These are phyloP conservation scores for Fraxinus paxiana DNA, from an alignment of 305 asterid genomes.

Conservation along the genomic window DNA sequence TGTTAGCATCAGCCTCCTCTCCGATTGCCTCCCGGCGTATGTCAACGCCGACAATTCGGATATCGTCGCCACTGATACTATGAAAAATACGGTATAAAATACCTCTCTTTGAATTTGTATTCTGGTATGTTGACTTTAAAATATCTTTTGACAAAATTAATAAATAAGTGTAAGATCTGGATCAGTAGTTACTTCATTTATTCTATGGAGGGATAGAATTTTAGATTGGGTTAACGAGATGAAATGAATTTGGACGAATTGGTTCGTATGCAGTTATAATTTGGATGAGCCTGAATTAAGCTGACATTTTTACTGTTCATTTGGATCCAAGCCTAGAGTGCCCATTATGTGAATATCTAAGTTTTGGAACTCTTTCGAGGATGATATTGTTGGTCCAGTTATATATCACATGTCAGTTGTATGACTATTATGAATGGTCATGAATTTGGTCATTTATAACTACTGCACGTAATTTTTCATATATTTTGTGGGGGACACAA, in stretches of 20 bases:
- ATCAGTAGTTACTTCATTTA: background rate
- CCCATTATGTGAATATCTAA: background rate
- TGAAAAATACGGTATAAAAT: conserved; percentile 69
- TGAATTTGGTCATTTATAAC: background rate
- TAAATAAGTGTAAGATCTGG: background rate
- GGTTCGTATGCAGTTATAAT: background rate
- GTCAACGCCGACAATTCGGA: conserved; percentile 57
- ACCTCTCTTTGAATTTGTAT: background rate
- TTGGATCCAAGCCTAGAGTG: background rate
- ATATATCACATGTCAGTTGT: background rate
- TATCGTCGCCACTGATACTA: conserved; percentile 91
- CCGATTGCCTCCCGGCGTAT: conserved; percentile 77
- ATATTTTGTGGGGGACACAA: background rate
- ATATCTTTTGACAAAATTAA: background rate
- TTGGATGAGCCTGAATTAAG: background rate
- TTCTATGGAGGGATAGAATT: background rate
- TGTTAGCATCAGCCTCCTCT: conserved; percentile 75
- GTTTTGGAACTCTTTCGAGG: background rate
- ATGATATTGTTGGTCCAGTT: background rate
- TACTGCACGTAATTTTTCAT: background rate
- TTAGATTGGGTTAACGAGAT: background rate
- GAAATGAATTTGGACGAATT: background rate
- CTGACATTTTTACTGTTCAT: background rate
- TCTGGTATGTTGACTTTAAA: background rate
- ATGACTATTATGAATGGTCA: background rate